Conservation (phyloP, 2,329 filamentous ascomycete species). For the Fonsecaea multimorphosa region DNA sequence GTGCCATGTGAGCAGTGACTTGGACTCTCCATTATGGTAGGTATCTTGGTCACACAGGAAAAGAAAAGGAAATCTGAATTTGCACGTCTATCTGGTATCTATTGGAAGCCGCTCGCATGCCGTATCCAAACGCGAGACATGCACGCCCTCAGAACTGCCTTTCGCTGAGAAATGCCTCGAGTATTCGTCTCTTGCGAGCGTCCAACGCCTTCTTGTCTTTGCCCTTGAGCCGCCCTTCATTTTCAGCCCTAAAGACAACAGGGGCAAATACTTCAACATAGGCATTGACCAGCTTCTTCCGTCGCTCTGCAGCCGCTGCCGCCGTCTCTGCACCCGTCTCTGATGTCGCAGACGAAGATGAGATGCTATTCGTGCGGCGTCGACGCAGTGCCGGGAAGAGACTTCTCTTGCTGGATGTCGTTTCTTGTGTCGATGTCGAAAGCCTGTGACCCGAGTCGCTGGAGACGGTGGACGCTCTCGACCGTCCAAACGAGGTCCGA, state of each 20-base stretch:
- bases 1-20: neutral
- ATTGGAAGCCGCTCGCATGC: neutral
- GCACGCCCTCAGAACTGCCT: neutral
- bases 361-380: constrained; percentile 25
- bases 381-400: constrained; percentile 35
- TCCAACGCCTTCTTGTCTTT: constrained; percentile 38
- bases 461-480: constrained; percentile 36
- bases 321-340: constrained; percentile 10
- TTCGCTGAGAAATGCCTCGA: constrained; percentile 36
- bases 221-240: constrained; percentile 29
- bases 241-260: constrained; percentile 34
- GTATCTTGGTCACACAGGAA: neutral
- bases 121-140: constrained; percentile 1
- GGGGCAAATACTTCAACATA: constrained; percentile 38
- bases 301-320: constrained; percentile 13
- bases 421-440: constrained; percentile 22
- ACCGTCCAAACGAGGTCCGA: constrained; percentile 26
- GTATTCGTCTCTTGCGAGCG: constrained; percentile 31
- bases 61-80: neutral
- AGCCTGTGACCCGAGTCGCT: constrained; percentile 28
- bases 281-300: constrained; percentile 27
- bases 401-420: constrained; percentile 24
- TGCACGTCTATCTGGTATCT: neutral
- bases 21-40: neutral
- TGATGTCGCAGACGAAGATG: constrained; percentile 24